phyloP scores from a whole-genome alignment of 2,329 filamentous ascomycete species.

The Neonectria faginata region DNA sequence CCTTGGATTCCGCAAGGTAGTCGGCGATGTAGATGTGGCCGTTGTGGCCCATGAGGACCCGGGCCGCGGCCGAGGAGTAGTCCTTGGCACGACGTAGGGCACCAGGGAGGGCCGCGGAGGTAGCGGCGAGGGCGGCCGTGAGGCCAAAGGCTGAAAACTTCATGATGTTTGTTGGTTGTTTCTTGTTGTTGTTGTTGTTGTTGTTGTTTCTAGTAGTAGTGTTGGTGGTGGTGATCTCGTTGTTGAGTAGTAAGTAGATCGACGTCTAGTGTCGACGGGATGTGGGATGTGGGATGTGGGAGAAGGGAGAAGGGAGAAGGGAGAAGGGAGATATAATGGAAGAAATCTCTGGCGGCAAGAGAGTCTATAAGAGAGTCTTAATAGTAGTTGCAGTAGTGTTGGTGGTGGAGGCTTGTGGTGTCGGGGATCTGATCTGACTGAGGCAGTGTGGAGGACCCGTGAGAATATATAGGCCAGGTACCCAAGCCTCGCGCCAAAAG shows the following conservation, averaged over 20 bases:
- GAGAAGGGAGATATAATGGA: not conserved
- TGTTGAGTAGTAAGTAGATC: not conserved
- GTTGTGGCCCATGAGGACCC: conserved; percentile 56
- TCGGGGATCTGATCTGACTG: conserved; percentile 15
- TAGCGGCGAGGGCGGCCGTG: conserved; percentile 35
- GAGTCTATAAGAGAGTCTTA: not conserved
- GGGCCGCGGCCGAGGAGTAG: conserved; percentile 32
- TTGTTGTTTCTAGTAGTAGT: not conserved
- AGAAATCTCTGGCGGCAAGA: not conserved
- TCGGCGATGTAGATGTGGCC: conserved; percentile 55
- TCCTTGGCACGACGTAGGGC: conserved; percentile 27
- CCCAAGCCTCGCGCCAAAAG: conserved; percentile 22
- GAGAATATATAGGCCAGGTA: conserved; percentile 11
- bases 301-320: not conserved
- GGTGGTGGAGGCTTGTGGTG: not conserved
- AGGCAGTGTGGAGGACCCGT: conserved; percentile 15
- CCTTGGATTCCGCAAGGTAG: conserved; percentile 52
- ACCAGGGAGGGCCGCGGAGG: conserved; percentile 36
- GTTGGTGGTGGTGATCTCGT: not conserved
- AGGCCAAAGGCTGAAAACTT: conserved; percentile 40
- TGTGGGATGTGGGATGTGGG: not conserved
- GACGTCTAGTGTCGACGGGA: not conserved
- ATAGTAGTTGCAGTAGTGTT: not conserved
- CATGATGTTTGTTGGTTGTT: conserved; percentile 30
- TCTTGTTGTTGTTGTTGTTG: not conserved